Percentiles rank a stretch among this genome's conserved stretches.
Conservation (phyloP, 805 yeast genomes). For the Wickerhamomyces xylosicus region DNA sequence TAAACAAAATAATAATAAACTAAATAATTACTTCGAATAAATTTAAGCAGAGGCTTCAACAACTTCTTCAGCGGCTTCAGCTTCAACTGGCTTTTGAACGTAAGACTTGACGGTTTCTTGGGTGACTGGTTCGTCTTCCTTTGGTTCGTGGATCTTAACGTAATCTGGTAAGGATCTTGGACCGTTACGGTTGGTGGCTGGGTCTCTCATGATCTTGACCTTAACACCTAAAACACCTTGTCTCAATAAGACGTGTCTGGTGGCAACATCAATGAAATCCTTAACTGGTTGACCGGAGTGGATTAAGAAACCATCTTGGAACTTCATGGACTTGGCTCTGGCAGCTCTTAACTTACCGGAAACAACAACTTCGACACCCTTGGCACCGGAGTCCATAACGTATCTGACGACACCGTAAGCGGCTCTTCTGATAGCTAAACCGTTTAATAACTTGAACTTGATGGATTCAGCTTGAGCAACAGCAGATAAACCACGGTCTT, state of each 20-base stretch:
- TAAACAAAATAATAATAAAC: background rate
- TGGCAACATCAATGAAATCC: conserved; percentile 97
- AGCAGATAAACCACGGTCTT: conserved; percentile 98
- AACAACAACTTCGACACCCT: conserved; percentile 99
- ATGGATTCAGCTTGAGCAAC: conserved; percentile 99
- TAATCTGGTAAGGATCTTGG: conserved; percentile 93
- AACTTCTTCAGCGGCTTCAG: conserved; percentile 10
- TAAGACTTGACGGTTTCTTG: conserved; percentile 79
- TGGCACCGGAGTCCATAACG: conserved; percentile 99
- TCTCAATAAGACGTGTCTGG: conserved; percentile 99
- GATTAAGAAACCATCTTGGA: conserved; percentile 99
- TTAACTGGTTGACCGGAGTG: conserved; percentile 99
- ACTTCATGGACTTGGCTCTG: conserved; percentile 99
- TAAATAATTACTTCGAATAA: background rate
- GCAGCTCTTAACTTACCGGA: conserved; percentile 99
- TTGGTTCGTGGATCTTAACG: conserved; percentile 87
- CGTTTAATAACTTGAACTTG: conserved; percentile 95
- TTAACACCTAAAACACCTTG: conserved; percentile 99
- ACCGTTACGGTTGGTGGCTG: conserved; percentile 75
- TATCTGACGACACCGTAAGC: conserved; percentile 99
- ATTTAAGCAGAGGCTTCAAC: conserved; percentile 1
- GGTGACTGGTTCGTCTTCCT: conserved; percentile 77
- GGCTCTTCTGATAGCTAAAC: conserved; percentile 99
- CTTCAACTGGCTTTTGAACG: conserved; percentile 27
- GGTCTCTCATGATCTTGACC: conserved; percentile 99